Evolutionary conservation across 805 yeast species (phyloP), one percentile per base, ranked within the genome.

Genomic region (Blastobotrys muscicola): DNA sequence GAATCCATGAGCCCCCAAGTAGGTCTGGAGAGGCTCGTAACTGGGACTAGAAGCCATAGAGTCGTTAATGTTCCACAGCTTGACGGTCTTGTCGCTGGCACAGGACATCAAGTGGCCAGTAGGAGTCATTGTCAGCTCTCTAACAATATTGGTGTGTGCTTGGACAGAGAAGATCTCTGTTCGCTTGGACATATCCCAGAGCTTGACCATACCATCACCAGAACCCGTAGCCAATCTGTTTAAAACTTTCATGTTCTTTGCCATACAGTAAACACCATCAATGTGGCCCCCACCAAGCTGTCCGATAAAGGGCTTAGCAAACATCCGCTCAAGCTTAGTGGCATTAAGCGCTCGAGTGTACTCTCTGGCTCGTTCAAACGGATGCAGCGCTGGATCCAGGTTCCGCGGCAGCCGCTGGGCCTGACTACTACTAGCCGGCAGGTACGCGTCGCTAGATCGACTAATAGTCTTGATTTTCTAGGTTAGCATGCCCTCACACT

Each of bases 301-400:
- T 1, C 95, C 96, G 14, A 94, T 72, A 63, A 92, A 92, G 2
- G 99, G 99, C 58, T 89, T 89, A 0, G 99, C 97, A 73, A 92
- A 92, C 84, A 92, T 82, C 52, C 97, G 74, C 59, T 90, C 97
- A 66, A 92, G 63, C 60, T 92, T 92, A 11, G 97, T 89, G 23
- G 98, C 97, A 45, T 85, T 90, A 42, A 92, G 66, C 0, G 97
- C 97, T 52, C 89, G 76, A 13, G 97, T 85, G 58, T 92, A 92
- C 64, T 92, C 98, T 59, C 98, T 74, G 4, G 97, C 97, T 54
- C 97, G 72, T 65, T 92, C 97, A 57, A 92, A 90, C 0, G 97
- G 98, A 66, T 92, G 99, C 39, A 92, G 69, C 15, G 90, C 92
- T 1, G 98, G 96, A 59, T 90, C 82, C 54, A 92, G 67, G 64